Evolutionary conservation across 306 rosid genomes (phyloP).

Genomic region (Medicago truncatula): MtrunA17r5.0-ANR NC_053043.1:31619001-31619500

Average conservation of each 20-base stretch:
- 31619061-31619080: conserved; percentile 20
- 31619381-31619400: no score
- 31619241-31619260: neutral
- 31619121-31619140: neutral
- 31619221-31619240: conserved; percentile 1
- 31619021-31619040: conserved; percentile 24
- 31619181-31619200: conserved; percentile 14
- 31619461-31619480: no score
- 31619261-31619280: neutral
- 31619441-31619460: no score
- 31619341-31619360: neutral
- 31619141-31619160: conserved; percentile 22
- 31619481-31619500: no score
- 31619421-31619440: no score
- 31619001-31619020: conserved; percentile 29
- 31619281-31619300: conserved; percentile 25
- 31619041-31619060: conserved; percentile 17
- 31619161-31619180: conserved; percentile 19
- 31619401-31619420: no score
- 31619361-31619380: conserved; percentile 2
- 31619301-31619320: conserved; percentile 3
- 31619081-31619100: neutral
- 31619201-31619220: conserved; percentile 4
- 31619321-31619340: conserved; percentile 26
- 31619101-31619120: no score